These are phyloP conservation scores for Onygenales sp. DNA, from an alignment of 2,329 filamentous ascomycete genomes.

Conservation along the genomic window DNA sequence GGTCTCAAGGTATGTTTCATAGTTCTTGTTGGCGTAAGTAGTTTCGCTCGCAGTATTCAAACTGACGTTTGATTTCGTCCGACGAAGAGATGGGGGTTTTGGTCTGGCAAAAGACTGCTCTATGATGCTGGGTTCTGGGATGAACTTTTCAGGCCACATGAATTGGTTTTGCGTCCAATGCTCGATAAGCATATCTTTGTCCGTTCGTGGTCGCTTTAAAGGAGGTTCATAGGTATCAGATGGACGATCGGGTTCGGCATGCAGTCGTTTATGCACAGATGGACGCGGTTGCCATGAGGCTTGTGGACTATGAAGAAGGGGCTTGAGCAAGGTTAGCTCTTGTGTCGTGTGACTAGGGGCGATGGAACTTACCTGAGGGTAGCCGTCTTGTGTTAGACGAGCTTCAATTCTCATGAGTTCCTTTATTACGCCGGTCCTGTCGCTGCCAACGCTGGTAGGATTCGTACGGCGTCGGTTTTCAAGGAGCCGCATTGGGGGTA, in stretches of 20 bases:
- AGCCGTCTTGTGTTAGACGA: not conserved
- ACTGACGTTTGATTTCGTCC: not conserved
- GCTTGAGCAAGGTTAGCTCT: too few relatives aligned
- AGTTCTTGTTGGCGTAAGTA: not conserved
- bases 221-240: not conserved
- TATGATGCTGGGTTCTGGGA: not conserved
- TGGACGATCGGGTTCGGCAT: not conserved
- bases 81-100: not conserved
- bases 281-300: not conserved
- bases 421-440: not conserved
- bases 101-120: not conserved
- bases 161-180: not conserved
- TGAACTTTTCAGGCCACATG: not conserved
- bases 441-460: not conserved
- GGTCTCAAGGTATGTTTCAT: not conserved
- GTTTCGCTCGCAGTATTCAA: not conserved
- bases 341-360: too few relatives aligned
- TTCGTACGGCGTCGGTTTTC: not conserved
- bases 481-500: slow-evolving; percentile 1
- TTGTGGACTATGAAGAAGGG: not conserved
- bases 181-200: slow-evolving; percentile 2
- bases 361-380: too few relatives aligned
- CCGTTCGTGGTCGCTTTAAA: not conserved
- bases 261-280: not conserved
- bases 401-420: not conserved